Base-by-base conservation (phyloP, 2,329 filamentous ascomycete genomes). In the Trichoderma sp. region DNA sequence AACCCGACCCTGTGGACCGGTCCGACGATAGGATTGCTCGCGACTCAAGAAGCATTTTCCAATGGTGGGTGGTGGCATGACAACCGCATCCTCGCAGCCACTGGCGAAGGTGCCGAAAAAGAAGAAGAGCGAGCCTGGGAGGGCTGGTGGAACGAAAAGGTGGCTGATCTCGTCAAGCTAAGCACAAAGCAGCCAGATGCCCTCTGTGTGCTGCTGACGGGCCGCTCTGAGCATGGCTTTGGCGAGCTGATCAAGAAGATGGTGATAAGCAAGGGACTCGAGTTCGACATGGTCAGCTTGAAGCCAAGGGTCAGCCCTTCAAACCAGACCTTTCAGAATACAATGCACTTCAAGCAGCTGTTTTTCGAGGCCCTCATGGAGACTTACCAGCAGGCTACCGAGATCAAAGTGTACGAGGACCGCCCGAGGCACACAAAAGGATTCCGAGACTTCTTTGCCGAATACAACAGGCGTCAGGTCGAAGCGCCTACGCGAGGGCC, bases 51-150 rank as follows among this genome's bases (percentile, higher is more conserved):
- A 71, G 84, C 87, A 63, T 92, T 98, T 73, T 82, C 89, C 70
- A 91, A 90, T 72, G 94, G 94, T 71, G 93, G 94, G 70, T 99
- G 95, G 95, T 99, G 95, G 95, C 95, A 99, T 79, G 94, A 98
- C 76, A 87, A 88, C 52, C 88, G 88, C 70, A 94, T 99, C 70
- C 88, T 99, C 27, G 88, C 90, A 12, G 90, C 94, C 2, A 97
- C 93, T 1, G 95, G 95, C 63, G 86, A 93, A 67, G 95, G 95
- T 17, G 77, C 90, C 6, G 92, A 92, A 61, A 87, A 87, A 67
- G 95, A 98, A 79, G 94, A 98, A 78, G 83, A 86, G 50, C 88
- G 89, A 27, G 94, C 87, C 10, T 99, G 94, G 94, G 83, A 91
- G 67, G 93, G 93, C 39, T 97, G 92, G 91, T 99, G 95, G 95